Percentiles rank a stretch among this genome's conserved stretches.
Conservation (phyloP, 139 green algal species). For the Spirogloea muscicola region DNA sequence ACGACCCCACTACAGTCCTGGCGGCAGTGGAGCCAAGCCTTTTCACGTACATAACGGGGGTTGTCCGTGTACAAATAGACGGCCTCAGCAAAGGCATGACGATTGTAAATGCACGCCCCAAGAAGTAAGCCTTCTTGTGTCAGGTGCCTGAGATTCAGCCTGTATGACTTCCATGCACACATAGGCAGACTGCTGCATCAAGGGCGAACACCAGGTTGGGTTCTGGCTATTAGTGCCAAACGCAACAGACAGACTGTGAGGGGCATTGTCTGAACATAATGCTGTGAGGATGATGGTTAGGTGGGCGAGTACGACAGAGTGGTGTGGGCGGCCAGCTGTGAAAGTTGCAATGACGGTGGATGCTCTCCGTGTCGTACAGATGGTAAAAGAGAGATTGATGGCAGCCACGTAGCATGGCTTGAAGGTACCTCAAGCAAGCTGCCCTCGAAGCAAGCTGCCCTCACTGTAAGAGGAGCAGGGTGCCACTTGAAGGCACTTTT, state of each 20-base stretch:
- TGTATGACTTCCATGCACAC: background rate
- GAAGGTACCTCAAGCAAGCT: too few relatives aligned
- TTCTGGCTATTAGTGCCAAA: background rate
- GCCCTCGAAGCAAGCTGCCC: too few relatives aligned
- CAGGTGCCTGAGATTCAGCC: background rate
- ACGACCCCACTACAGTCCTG: constrained; percentile 34
- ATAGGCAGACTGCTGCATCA: background rate
- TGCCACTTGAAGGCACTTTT: too few relatives aligned
- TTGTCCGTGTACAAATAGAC: constrained; percentile 28
- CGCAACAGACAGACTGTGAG: background rate
- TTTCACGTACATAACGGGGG: constrained; percentile 32
- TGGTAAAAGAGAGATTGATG: too few relatives aligned
- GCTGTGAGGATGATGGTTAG: constrained; percentile 7
- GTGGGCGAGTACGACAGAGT: background rate
- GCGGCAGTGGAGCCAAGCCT: constrained; percentile 10
- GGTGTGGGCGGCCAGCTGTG: constrained; percentile 8
- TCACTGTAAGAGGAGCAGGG: too few relatives aligned
- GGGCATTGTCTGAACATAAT: background rate
- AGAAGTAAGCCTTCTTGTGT: constrained; percentile 11
- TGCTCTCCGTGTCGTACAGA: too few relatives aligned
- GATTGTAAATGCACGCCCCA: constrained; percentile 24
- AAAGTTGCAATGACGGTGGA: constrained; percentile 7
- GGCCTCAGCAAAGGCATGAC: constrained; percentile 32
- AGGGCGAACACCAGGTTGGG: background rate
- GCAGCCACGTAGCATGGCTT: too few relatives aligned